These are phyloP conservation scores for Pseudogymnoascus destructans DNA, from an alignment of 2,329 filamentous ascomycete species.

Conservation along the genomic window DNA sequence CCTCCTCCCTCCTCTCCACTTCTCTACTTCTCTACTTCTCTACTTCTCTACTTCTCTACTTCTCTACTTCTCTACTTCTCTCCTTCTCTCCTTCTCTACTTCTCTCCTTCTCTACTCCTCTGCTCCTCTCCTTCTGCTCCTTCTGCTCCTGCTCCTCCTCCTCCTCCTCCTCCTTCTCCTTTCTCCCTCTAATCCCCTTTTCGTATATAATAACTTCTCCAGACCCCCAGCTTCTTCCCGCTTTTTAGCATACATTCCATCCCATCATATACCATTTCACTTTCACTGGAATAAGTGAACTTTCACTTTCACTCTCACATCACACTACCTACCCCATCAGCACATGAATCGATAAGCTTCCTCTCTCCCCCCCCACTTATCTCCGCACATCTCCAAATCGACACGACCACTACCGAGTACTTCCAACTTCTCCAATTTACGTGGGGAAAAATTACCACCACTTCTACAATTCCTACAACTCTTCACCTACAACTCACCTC, in stretches of 20 bases:
- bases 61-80: too few species aligned
- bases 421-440: slow-evolving; percentile 3
- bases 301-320: background rate
- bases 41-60: too few species aligned
- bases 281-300: too few species aligned
- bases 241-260: slow-evolving; percentile 1
- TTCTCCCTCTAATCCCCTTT: background rate
- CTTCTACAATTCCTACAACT: background rate
- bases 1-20: too few species aligned
- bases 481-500: background rate
- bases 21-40: too few species aligned
- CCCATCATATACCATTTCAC: slow-evolving; percentile 2
- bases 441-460: background rate
- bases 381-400: slow-evolving; percentile 1
- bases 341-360: slow-evolving; percentile 3
- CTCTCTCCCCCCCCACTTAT: background rate
- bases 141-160: too few species aligned
- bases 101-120: too few species aligned
- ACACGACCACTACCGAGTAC: background rate
- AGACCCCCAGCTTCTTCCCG: slow-evolving; percentile 4
- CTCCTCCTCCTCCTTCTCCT: background rate
- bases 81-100: too few species aligned
- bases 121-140: too few species aligned
- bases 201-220: slow-evolving; percentile 3
- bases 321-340: background rate